Base-by-base conservation (phyloP, 192 early-diverging fungal genomes). In the Coemansia asiatica region DNA sequence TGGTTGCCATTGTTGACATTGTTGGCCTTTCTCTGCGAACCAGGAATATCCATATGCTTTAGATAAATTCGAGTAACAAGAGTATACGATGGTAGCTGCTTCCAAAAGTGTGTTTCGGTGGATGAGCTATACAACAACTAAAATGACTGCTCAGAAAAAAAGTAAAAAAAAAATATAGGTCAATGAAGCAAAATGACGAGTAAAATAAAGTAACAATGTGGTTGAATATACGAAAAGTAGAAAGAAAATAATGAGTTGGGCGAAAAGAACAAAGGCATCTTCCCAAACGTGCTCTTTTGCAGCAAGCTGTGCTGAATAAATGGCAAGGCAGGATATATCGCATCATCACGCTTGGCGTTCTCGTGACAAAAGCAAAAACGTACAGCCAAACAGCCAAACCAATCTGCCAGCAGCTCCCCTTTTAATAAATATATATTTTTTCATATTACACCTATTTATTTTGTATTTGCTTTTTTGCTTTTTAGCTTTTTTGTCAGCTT, bases 11-110 rank as follows among this genome's bases (percentile, higher is more conserved):
- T 67, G 22, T 38, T 54, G 59, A 26, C 58, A 49, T 47, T 67
- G 49, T 16, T 27, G 23, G 51, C 51, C 51, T 28, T 46, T 38
- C 64, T 18, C 46, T 31, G 35, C 2, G 65, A 56, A 35, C 72
- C 78, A 13, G 61, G 62, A 31, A 75, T 71, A 33, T 81, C 68
- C 78, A 81, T 79, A 38, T 33, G 61, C 27, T 22, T 25, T 21
- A 47, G 9, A 13, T 44, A 44, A 44, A 44, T 18, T 44, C 40
- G 40, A 2, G 40, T 44, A 44, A 44, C 40, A 44, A 15, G 35
- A 36, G 16, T 33, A 29, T 60, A 12, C 10, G 48, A 29, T 60
- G 15, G 12, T 33, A 28, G 9, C 21, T 66, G 31, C 28, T 48
- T 49, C 28, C 21, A 44, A 44, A 44, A 44, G 40, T 44, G 40